phyloP scores from a whole-genome alignment of 2,329 filamentous ascomycete genomes.

The Cordyceps cateniannulata region DNA sequence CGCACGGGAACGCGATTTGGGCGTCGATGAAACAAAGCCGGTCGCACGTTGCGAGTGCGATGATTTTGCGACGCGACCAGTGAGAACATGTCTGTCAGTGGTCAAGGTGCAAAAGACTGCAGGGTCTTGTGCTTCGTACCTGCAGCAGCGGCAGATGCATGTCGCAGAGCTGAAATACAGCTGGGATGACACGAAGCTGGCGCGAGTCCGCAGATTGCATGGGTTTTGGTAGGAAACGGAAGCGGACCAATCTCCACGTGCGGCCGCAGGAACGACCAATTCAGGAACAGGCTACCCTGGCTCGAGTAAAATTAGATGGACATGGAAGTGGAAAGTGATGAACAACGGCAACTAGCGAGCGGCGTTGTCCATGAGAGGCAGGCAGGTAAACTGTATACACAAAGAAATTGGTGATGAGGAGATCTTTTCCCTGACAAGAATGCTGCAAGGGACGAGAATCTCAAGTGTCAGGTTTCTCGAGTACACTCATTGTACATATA shows the following conservation, averaged over 20 bases:
- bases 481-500: neutral
- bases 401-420: neutral
- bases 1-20: neutral
- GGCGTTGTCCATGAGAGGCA: neutral
- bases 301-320: conserved; percentile 7
- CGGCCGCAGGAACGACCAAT: neutral
- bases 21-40: neutral
- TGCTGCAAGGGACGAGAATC: neutral
- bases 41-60: neutral
- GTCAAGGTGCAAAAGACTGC: too few species aligned
- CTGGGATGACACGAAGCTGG: neutral
- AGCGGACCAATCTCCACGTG: conserved; percentile 2
- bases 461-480: too few species aligned
- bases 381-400: neutral
- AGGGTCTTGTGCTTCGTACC: neutral
- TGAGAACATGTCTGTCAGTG: too few species aligned
- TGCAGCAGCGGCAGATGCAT: neutral
- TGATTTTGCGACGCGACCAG: neutral
- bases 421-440: neutral
- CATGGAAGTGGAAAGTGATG: neutral
- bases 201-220: neutral
- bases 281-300: neutral
- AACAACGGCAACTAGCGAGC: neutral
- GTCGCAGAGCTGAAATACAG: too few species aligned
- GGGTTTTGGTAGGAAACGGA: neutral